A percentile compares a stretch with the other conserved stretches of the same genome.
These are phyloP conservation scores for Venturia aucupariae DNA, from an alignment of 2,329 filamentous ascomycete genomes.

Conservation along the genomic window DNA sequence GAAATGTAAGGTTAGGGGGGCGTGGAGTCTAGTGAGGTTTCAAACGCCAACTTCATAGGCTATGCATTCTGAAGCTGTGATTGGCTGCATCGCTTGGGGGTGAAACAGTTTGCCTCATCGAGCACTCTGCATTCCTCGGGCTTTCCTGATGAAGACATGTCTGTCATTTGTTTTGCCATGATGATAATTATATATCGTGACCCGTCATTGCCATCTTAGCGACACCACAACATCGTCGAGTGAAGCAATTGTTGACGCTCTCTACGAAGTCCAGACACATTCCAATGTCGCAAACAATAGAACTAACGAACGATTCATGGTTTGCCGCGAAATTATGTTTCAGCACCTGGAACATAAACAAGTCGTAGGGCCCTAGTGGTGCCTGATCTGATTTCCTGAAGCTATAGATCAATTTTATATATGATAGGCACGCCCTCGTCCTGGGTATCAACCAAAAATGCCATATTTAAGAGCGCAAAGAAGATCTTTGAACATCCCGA, in stretches of 20 bases:
- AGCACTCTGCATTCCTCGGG: not conserved
- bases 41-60: not conserved
- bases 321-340: too few relatives aligned
- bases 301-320: not conserved
- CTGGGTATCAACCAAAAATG: conserved; percentile 13
- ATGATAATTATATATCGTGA: not conserved
- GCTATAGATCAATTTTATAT: not conserved
- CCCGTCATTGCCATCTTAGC: not conserved
- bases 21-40: not conserved
- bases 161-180: not conserved
- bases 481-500: conserved; percentile 38
- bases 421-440: not conserved
- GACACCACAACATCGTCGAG: not conserved
- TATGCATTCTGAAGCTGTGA: not conserved
- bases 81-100: not conserved
- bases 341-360: not conserved
- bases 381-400: not conserved
- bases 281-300: not conserved
- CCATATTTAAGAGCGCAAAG: conserved; percentile 11
- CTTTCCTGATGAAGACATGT: not conserved
- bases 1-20: not conserved
- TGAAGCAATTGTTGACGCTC: not conserved
- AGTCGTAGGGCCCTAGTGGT: not conserved
- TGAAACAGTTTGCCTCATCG: not conserved
- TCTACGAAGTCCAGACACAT: not conserved